Evolutionary conservation across 164 flowering plant genomes (phyloP), one percentile per base, ranked within the genome.

Genomic region (Tetracentron sinense): DNA sequence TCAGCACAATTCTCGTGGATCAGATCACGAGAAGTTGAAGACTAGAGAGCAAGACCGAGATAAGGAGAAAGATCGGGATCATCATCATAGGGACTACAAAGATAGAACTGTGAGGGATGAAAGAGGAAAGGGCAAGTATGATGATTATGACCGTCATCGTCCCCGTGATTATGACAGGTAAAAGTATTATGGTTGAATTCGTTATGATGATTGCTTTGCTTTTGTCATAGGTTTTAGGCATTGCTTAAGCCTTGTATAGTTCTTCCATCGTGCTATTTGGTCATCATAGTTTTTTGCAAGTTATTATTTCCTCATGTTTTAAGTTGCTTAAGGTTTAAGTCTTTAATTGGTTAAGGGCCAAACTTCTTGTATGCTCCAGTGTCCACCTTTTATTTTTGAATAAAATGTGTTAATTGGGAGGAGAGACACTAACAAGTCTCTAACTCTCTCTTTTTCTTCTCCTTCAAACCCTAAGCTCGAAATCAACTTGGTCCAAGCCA

Each of bases 141-240:
- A 68, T 70, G 77, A 72, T 71, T 65, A 66, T 65, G 76, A 67
- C 46, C 77, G 79, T 30, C 73, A 63, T 27, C 68, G 73, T 20
- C 65, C 62, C 26, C 79, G 77, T 64, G 78, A 77, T 56, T 61
- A 67, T 59, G 77, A 73, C 66, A 86, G 87, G 92, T 82, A 64
- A 54, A 19, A 29, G 10, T 44, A 14, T 42, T 66, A 54, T 57
- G 64, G 28, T 21, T 60, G 17, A 27, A 31, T n/a, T 25, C 50
- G 7, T 58, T 48, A 1, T 33, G 58, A 26, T 51, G 33, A 42
- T n/a, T 4, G 19, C 17, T 22, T 15, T 54, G n/a, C n/a, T 51
- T 38, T 55, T 30, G 8, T 44, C 16, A 35, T 22, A 33, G 2
- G 1, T 42, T 64, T 17, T 8, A 38, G 14, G n/a, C n/a, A 38